Percentiles rank a stretch among this genome's conserved stretches.
Conservation (phyloP, 352 stramenopile species). For the Thraustochytrium sp. region DNA sequence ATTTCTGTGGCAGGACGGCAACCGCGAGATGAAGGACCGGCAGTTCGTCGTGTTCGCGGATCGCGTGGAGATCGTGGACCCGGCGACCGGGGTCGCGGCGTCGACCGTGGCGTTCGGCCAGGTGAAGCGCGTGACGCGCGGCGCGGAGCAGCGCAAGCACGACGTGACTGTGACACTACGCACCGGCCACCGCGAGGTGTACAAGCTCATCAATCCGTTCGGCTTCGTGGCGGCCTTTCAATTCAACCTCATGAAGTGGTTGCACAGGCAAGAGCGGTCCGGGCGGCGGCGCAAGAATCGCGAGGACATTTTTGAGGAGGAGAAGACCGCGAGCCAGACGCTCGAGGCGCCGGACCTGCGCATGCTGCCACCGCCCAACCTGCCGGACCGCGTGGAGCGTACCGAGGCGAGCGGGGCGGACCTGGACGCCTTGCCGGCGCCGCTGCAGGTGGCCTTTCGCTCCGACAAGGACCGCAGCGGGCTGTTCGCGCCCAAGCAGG, state of each 20-base stretch:
- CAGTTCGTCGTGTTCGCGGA: not conserved
- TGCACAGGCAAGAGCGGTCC: not conserved
- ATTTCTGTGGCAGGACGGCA: constrained; percentile 5
- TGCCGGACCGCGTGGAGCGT: not conserved
- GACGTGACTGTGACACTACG: not conserved
- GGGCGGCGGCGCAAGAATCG: not conserved
- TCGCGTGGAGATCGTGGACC: not conserved
- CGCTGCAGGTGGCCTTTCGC: not conserved
- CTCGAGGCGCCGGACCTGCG: not conserved
- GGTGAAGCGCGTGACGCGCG: not conserved
- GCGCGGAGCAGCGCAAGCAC: not conserved
- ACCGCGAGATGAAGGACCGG: not conserved
- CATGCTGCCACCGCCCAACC: not conserved
- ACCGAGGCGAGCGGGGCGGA: not conserved
- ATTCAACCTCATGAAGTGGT: constrained; percentile 18
- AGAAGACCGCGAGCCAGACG: not conserved
- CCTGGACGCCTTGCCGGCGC: not conserved
- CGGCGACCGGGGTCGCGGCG: not conserved
- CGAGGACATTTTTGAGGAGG: not conserved
- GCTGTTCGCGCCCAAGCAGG: constrained; percentile 3
- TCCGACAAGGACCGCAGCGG: not conserved
- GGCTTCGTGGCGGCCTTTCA: constrained; percentile 8
- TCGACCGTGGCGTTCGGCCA: not conserved
- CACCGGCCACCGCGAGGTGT: not conserved
- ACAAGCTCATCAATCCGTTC: constrained; percentile 7